Base-by-base conservation (phyloP, 371 early-diverging fungal species). In the Choanephora cucurbitarum region DNA sequence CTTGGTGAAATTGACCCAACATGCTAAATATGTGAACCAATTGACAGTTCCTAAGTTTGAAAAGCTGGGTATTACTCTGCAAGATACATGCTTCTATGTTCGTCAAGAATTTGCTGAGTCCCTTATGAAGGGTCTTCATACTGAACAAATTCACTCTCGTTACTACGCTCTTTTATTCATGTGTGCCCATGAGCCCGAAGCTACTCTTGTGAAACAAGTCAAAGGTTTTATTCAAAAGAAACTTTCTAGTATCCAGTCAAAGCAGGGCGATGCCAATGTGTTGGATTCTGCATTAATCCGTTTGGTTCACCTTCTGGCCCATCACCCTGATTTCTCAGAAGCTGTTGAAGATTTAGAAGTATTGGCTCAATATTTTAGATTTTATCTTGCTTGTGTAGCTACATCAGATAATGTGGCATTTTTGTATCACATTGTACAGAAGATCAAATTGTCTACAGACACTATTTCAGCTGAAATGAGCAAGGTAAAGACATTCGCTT, bases 101-200 rank as follows among this genome's bases (percentile, higher is more conserved):
- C 91, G 98, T n/a, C 77, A 81, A 40, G 70, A 73, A 1, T 83
- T 95, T 52, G 82, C 87, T 13, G 75, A 83, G 14, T 84, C 84
- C 49, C 72, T 98, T 44, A 80, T 93, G 61, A 84, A 81, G 37
- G 81, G 85, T 32, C 70, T 96, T 21, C 79, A 81, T 7, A 45
- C 62, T 1, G 64, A 77, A 34, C 76, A 77, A 13, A 63, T 96
- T 0, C 88, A 86, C 49, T 67, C 82, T 28, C 82, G 91, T 7
- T 95, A 84, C 55, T 62, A 88, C 39, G 72, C 91, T 9, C 62
- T 89, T 1, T 62, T 96, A 43, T 82, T 91, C 57, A 65, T 95
- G 22, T 87, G 84, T 3, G 97, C 96, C 0, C 89, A 91, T 60
- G 98, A 98, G 46, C 92, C 94, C 0, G 95, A 94, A 58, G 48